Evolutionary conservation across 1,284 basidiomycete species (phyloP).

Genomic region (Cutaneotrichosporon sp.): DNA sequence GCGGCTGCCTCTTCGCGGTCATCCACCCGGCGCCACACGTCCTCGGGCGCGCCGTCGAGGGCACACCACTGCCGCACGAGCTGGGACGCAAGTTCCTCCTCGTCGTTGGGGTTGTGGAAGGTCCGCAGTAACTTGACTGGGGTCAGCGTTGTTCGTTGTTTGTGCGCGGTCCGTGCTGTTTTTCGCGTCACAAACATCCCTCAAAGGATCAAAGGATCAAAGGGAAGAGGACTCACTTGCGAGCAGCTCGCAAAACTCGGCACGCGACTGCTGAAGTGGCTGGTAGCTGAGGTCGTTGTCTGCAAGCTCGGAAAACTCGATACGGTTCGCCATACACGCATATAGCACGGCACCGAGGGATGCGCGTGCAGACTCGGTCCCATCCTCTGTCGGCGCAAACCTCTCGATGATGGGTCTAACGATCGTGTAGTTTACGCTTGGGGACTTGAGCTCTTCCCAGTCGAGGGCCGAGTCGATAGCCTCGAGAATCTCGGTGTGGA

Average conservation of each 20-base stretch:
- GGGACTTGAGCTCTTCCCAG: slow-evolving; percentile 79
- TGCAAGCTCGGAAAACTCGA: slow-evolving; percentile 54
- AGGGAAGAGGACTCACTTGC: slow-evolving; percentile 55
- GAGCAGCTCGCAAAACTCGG: slow-evolving; percentile 75
- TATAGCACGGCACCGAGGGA: slow-evolving; percentile 41
- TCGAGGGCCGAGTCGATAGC: slow-evolving; percentile 68
- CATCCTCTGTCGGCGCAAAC: slow-evolving; percentile 64
- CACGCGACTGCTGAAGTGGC: slow-evolving; percentile 67
- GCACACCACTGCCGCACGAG: slow-evolving; percentile 77
- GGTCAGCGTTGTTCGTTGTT: slow-evolving; percentile 1
- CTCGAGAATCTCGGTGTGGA: slow-evolving; percentile 36
- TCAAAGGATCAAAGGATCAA: not conserved
- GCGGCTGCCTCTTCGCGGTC: slow-evolving; percentile 60
- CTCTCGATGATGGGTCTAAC: slow-evolving; percentile 75
- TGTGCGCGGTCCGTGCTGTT: not conserved
- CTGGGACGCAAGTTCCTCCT: slow-evolving; percentile 70
- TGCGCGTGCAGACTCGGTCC: not conserved
- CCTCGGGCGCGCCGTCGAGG: slow-evolving; percentile 69
- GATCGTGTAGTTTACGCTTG: slow-evolving; percentile 78
- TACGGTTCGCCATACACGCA: slow-evolving; percentile 48
- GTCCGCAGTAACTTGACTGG: slow-evolving; percentile 70
- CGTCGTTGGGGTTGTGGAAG: slow-evolving; percentile 60
- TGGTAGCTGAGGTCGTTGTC: slow-evolving; percentile 71
- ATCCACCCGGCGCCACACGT: slow-evolving; percentile 65
- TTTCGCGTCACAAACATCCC: not conserved